Conservation (phyloP, 768 basidiomycete genomes). For the Calocybe gangraenosa region DNA sequence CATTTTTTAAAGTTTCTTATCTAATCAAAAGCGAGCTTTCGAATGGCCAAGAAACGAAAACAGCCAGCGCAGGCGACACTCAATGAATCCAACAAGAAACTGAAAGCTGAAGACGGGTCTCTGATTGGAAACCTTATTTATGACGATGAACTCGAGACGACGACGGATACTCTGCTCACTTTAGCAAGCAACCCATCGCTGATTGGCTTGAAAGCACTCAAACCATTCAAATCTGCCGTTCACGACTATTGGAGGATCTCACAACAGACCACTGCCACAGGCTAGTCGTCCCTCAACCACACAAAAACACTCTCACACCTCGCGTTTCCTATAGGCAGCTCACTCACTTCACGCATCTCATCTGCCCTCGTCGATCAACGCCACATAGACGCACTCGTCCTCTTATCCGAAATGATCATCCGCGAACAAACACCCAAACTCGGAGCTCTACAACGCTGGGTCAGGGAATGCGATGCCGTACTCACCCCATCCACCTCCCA, state of each 20-base stretch:
- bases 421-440: conserved; percentile 45
- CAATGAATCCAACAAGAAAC: no score
- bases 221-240: conserved; percentile 33
- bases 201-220: conserved; percentile 27
- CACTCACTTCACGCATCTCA: conserved; percentile 33
- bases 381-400: conserved; percentile 43
- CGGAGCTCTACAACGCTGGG: conserved; percentile 53
- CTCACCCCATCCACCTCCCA: conserved; percentile 32
- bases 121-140: conserved; percentile 29
- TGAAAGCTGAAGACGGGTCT: neutral
- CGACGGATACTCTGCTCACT: conserved; percentile 28
- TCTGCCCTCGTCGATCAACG: conserved; percentile 37
- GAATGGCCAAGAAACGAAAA: no score
- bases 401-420: conserved; percentile 30
- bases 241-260: conserved; percentile 35
- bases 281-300: conserved; percentile 15
- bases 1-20: no score
- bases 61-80: no score
- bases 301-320: neutral
- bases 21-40: no score
- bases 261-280: conserved; percentile 27
- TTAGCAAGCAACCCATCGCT: conserved; percentile 28
- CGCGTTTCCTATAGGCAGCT: conserved; percentile 20
- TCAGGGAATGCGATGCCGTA: conserved; percentile 53
- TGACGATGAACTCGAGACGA: conserved; percentile 33